These are phyloP conservation scores for Paraconiothyrium sp. DNA, from an alignment of 2,329 filamentous ascomycete species.

Conservation along the genomic window DNA sequence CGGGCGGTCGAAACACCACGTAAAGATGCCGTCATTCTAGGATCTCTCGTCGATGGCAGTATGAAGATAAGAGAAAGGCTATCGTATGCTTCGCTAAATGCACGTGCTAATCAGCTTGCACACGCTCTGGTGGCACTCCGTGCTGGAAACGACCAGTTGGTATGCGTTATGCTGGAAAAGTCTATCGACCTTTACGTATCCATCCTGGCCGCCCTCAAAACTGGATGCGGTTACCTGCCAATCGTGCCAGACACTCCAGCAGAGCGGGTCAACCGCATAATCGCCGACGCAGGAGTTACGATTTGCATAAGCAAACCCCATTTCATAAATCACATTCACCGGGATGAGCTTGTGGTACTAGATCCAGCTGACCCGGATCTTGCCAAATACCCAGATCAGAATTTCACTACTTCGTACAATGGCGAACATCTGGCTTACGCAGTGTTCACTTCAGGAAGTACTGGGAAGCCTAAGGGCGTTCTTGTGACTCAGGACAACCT, in stretches of 20 bases:
- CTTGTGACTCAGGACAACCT: conserved; percentile 79
- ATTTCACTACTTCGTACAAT: conserved; percentile 51
- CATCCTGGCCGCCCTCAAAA: conserved; percentile 78
- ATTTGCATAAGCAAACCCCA: conserved; percentile 55
- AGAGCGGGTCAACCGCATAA: conserved; percentile 68
- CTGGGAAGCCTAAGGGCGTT: conserved; percentile 81
- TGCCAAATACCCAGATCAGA: conserved; percentile 43
- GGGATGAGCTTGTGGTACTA: conserved; percentile 27
- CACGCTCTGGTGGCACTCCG: conserved; percentile 61
- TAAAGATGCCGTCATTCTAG: conserved; percentile 72
- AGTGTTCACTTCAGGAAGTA: conserved; percentile 86
- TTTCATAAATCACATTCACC: conserved; percentile 19
- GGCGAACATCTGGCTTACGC: conserved; percentile 73
- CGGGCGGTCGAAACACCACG: conserved; percentile 61
- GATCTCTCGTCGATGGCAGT: conserved; percentile 53
- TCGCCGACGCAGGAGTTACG: conserved; percentile 67
- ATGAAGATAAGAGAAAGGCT: conserved; percentile 55
- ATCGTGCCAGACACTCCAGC: conserved; percentile 76
- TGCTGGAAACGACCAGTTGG: conserved; percentile 63
- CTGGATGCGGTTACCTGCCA: conserved; percentile 82
- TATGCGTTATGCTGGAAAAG: conserved; percentile 83
- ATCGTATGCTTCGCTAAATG: conserved; percentile 73
- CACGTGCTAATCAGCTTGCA: conserved; percentile 71
- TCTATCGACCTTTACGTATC: conserved; percentile 75
- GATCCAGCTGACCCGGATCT: conserved; percentile 46